A percentile compares a stretch with the other conserved stretches of the same genome.
phyloP scores from a whole-genome alignment of 2,329 filamentous ascomycete species.

The Neobulgaria alba region DNA sequence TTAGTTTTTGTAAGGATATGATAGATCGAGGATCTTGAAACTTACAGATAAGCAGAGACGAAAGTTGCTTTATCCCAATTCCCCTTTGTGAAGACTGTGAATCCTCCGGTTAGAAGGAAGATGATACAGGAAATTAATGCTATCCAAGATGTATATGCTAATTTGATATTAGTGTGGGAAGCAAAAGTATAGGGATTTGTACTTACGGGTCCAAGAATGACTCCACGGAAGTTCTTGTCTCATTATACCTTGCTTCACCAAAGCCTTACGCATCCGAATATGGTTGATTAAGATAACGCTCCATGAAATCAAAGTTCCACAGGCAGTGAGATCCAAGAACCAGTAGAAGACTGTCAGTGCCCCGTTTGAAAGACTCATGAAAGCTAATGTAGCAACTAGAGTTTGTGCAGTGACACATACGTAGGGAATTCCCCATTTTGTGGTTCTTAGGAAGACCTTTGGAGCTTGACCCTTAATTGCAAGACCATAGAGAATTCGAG shows the following conservation, averaged over 20 bases:
- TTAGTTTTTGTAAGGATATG: not conserved
- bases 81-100: slow-evolving; percentile 51
- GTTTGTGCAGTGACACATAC: slow-evolving; percentile 45
- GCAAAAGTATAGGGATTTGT: not conserved
- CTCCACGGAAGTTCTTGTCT: slow-evolving; percentile 48
- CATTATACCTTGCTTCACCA: slow-evolving; percentile 47
- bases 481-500: slow-evolving; percentile 50
- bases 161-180: not conserved
- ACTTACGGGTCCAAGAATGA: slow-evolving; percentile 52
- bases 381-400: slow-evolving; percentile 54
- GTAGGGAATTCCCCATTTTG: slow-evolving; percentile 46
- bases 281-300: slow-evolving; percentile 51
- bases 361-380: slow-evolving; percentile 54
- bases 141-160: slow-evolving; percentile 51
- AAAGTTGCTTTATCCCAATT: slow-evolving; percentile 50
- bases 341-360: slow-evolving; percentile 56
- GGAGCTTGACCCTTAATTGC: slow-evolving; percentile 47
- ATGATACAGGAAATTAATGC: slow-evolving; percentile 52
- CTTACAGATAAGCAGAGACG: slow-evolving; percentile 54
- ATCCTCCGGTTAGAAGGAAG: slow-evolving; percentile 63
- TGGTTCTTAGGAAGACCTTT: slow-evolving; percentile 43
- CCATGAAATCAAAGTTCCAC: slow-evolving; percentile 57
- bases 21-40: slow-evolving; percentile 11
- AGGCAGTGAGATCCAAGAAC: slow-evolving; percentile 53
- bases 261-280: slow-evolving; percentile 44